Evolutionary conservation across 2,329 filamentous ascomycete genomes (phyloP), one percentile per base, ranked within the genome.

Genomic region (Hymenoscyphus infarciens): DNA sequence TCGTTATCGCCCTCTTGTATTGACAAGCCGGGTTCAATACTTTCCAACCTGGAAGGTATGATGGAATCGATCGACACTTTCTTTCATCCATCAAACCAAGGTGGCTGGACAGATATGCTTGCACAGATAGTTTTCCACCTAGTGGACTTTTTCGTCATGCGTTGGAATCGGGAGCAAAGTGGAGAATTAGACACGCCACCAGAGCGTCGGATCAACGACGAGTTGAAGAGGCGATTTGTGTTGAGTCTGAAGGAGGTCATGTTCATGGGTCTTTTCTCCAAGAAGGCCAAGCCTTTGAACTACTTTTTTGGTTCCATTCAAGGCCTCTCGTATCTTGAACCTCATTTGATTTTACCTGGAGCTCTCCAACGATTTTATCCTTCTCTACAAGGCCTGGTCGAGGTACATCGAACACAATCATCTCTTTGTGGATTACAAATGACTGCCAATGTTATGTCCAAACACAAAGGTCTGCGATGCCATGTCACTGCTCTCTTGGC

Each of bases 191-290:
- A 96, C 54, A 85, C 94, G 1, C 93, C 94, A 0, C 78, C 83
- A 45, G 91, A 93, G 58, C 87, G 95, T 60, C 88, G 82, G 69
- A 87, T 99, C 68, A 95, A 87, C 65, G 84, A 87, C 35, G 87
- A 86, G n/a, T 76, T 99, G 68, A 97, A 93, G 79, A 86, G 83
- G 72, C 88, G 95, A 55, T 98, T 99, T 73, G 95, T 99, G 33
- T 79, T 93, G 42, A 91, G 92, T 66, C 79, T 99, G 66, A 88
- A 89, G 67, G 95, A 99, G 68, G 94, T 97, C 56, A 92, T 92
- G 4, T 99, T 97, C 75, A 97, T 99, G 93, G 95, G 95, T 31
- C 89, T 99, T 57, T 99, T 97, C 75, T 91, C 93, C 60, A 99
- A 99, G 82, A 97, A 93, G 75, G 88, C 87, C 62, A 93, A 92